Conservation (phyloP, 2,329 filamentous ascomycete genomes). For the Colletotrichum sp. region DNA sequence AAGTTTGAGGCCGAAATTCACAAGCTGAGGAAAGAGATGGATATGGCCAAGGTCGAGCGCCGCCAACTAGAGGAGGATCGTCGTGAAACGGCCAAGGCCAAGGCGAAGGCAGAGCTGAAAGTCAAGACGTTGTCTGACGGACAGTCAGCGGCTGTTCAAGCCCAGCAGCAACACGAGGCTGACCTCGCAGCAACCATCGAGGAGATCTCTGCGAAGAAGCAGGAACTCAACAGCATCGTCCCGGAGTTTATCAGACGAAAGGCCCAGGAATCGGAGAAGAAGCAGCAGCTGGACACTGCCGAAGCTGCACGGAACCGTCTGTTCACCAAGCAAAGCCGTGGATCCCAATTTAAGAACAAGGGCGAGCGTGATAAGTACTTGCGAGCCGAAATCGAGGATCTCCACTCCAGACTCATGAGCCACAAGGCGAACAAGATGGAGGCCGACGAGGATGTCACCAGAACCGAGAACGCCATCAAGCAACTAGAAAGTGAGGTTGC, state of each 20-base stretch:
- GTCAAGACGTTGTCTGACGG: slow-evolving; percentile 84
- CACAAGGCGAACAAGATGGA: slow-evolving; percentile 87
- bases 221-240: slow-evolving; percentile 74
- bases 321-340: slow-evolving; percentile 90
- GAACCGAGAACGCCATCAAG: slow-evolving; percentile 73
- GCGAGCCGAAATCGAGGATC: slow-evolving; percentile 78
- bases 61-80: slow-evolving; percentile 89
- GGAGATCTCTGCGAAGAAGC: slow-evolving; percentile 78
- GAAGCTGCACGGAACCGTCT: slow-evolving; percentile 79
- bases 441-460: slow-evolving; percentile 80
- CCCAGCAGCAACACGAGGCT: slow-evolving; percentile 71
- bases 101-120: slow-evolving; percentile 86
- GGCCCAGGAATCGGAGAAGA: slow-evolving; percentile 73
- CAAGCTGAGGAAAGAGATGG: slow-evolving; percentile 80
- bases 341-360: slow-evolving; percentile 86
- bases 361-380: slow-evolving; percentile 86
- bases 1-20: slow-evolving; percentile 81
- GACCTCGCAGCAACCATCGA: slow-evolving; percentile 75
- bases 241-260: slow-evolving; percentile 79
- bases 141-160: slow-evolving; percentile 77
- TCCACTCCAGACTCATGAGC: slow-evolving; percentile 75
- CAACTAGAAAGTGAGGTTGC: slow-evolving; percentile 76
- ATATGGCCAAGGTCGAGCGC: slow-evolving; percentile 84
- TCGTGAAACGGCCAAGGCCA: slow-evolving; percentile 77
- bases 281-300: slow-evolving; percentile 75